phyloP scores from a whole-genome alignment of 495 filamentous ascomycete species.

The Neurospora sp. region DNA sequence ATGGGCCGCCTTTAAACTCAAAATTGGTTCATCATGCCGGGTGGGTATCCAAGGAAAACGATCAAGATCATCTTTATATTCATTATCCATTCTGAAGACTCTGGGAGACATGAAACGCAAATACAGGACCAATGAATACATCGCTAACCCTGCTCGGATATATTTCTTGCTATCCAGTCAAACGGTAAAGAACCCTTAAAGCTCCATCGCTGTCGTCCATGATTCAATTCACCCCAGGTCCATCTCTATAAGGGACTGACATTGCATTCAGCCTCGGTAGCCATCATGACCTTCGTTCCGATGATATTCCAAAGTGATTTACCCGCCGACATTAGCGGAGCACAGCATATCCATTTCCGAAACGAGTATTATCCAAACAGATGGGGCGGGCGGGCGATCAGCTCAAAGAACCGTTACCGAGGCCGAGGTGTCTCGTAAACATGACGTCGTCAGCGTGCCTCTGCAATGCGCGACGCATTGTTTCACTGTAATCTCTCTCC shows the following conservation, averaged over 20 bases:
- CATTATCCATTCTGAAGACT: background rate
- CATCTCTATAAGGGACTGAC: background rate
- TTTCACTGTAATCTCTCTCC: conserved; percentile 47
- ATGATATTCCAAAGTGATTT: background rate
- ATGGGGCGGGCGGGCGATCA: background rate
- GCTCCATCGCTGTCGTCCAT: background rate
- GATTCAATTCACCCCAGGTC: too few relatives aligned
- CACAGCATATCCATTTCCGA: background rate
- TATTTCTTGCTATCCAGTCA: background rate
- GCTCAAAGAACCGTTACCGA: conserved; percentile 22
- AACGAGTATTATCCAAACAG: background rate
- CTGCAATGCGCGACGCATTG: conserved; percentile 66
- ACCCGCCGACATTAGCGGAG: background rate
- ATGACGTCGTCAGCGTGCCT: conserved; percentile 74
- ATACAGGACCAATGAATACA: background rate
- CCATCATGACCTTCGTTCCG: background rate
- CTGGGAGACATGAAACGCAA: background rate
- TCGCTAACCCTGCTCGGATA: background rate
- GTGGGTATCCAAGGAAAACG: background rate
- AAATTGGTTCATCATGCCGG: background rate
- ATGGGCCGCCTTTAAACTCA: background rate
- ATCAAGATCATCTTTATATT: background rate
- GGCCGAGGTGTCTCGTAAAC: conserved; percentile 61
- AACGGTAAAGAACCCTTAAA: background rate
- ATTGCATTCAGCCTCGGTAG: background rate